Evolutionary conservation across 2,329 filamentous ascomycete genomes (phyloP).

Genomic region (Exophiala oligosperma): DNA sequence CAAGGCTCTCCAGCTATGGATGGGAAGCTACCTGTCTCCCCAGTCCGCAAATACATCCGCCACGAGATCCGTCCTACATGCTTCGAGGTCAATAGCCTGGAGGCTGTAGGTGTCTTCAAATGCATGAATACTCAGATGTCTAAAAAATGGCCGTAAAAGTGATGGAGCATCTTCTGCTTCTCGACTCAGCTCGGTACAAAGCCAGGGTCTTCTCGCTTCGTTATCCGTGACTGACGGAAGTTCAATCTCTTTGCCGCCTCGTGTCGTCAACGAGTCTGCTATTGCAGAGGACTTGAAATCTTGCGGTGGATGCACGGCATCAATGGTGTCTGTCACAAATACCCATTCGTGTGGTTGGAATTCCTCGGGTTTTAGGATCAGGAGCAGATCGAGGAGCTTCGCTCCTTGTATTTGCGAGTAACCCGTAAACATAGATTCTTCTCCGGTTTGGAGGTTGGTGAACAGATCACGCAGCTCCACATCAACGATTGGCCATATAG

Average conservation of each 20-base stretch:
- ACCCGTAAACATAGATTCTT: conserved; percentile 75
- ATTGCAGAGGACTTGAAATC: conserved; percentile 71
- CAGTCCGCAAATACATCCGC: conserved; percentile 75
- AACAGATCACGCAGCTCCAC: conserved; percentile 74
- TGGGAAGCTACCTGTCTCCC: not conserved
- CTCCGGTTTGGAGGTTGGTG: conserved; percentile 67
- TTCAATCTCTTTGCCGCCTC: conserved; percentile 19
- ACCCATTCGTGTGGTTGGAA: conserved; percentile 99
- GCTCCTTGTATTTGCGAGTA: conserved; percentile 82
- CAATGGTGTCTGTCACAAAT: conserved; percentile 94
- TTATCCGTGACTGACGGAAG: conserved; percentile 19
- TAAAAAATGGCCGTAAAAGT: conserved; percentile 84
- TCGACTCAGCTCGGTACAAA: conserved; percentile 50
- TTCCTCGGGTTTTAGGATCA: conserved; percentile 85
- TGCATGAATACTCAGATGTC: conserved; percentile 84
- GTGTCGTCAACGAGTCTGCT: conserved; percentile 55
- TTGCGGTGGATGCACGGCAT: conserved; percentile 82
- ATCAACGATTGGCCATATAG: conserved; percentile 88
- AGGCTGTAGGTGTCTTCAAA: conserved; percentile 94
- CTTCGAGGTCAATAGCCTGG: conserved; percentile 65
- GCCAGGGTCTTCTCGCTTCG: conserved; percentile 41
- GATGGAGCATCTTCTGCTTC: conserved; percentile 68
- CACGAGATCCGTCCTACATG: conserved; percentile 64
- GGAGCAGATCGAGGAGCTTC: conserved; percentile 86
- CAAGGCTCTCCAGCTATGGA: not conserved